Evolutionary conservation across 805 yeast genomes (phyloP).

Genomic region (Jamesozyma hellenica): DNA sequence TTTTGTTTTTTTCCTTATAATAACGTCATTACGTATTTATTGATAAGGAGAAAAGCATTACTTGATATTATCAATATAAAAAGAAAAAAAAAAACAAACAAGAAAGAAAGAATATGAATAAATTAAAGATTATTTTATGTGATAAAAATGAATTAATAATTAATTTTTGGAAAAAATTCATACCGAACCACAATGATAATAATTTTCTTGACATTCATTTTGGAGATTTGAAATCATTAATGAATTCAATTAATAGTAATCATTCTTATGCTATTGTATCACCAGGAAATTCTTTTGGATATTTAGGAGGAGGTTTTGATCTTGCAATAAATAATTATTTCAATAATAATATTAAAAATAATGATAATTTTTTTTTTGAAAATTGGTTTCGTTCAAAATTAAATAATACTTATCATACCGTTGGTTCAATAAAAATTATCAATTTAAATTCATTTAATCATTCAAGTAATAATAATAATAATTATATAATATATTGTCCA

Average conservation of each 20-base stretch:
- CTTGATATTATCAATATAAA: too few relatives aligned
- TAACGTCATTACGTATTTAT: too few relatives aligned
- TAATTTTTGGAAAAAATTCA: slow-evolving; percentile 10
- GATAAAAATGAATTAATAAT: slow-evolving; percentile 15
- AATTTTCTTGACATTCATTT: slow-evolving; percentile 8
- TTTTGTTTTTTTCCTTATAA: too few relatives aligned
- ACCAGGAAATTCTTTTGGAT: slow-evolving; percentile 44
- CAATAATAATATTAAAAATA: slow-evolving; percentile 12
- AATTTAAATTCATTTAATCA: slow-evolving; percentile 9
- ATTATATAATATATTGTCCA: slow-evolving; percentile 25
- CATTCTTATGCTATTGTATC: slow-evolving; percentile 32
- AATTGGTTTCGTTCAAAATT: slow-evolving; percentile 21
- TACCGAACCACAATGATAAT: slow-evolving; percentile 7
- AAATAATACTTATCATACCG: slow-evolving; percentile 17
- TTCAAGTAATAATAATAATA: slow-evolving; percentile 1
- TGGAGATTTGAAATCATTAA: slow-evolving; percentile 9
- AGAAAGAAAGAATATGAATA: slow-evolving; percentile 4
- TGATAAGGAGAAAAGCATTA: too few relatives aligned
- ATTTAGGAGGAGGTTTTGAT: slow-evolving; percentile 45
- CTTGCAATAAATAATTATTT: slow-evolving; percentile 20
- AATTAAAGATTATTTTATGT: slow-evolving; percentile 13
- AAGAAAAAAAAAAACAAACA: slow-evolving; percentile 6
- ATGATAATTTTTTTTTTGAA: slow-evolving; percentile 20
- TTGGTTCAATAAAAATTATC: slow-evolving; percentile 19
- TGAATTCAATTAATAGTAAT: slow-evolving; percentile 1